Evolutionary conservation across 345 rosid genomes (phyloP).

Genomic region (Psidium guajava): DNA sequence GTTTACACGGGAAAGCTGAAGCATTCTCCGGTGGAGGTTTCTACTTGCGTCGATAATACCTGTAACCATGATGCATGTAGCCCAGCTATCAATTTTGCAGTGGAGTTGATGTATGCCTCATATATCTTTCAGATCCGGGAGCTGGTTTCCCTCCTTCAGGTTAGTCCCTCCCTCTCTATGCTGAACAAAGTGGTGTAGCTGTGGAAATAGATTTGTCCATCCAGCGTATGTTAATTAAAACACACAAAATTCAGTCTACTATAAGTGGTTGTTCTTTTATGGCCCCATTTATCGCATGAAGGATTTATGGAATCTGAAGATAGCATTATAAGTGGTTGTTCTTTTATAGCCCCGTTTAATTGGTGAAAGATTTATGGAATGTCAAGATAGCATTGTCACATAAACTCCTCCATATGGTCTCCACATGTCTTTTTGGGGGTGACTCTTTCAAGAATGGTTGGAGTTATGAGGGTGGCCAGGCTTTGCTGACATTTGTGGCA

Average conservation of each 20-base stretch:
- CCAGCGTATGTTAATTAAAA: background rate
- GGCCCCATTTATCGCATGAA: background rate
- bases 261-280: background rate
- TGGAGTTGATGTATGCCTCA: conserved; percentile 85
- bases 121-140: conserved; percentile 62
- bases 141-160: conserved; percentile 80
- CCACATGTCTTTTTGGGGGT: background rate
- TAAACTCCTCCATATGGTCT: background rate
- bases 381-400: background rate
- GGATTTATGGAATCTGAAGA: background rate
- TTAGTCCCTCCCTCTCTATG: conserved; percentile 8
- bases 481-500: background rate
- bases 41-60: conserved; percentile 57
- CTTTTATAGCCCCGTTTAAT: background rate
- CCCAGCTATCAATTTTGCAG: conserved; percentile 71
- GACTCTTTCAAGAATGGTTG: background rate
- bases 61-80: conserved; percentile 83
- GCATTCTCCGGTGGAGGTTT: conserved; percentile 62
- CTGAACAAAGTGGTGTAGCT: background rate
- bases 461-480: background rate
- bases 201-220: background rate
- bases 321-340: background rate
- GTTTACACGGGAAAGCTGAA: conserved; percentile 73
- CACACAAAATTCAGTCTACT: background rate
- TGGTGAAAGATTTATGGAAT: background rate